These are phyloP conservation scores for Coemansia sp. DNA, from an alignment of 192 early-diverging fungal species.

Conservation along the genomic window DNA sequence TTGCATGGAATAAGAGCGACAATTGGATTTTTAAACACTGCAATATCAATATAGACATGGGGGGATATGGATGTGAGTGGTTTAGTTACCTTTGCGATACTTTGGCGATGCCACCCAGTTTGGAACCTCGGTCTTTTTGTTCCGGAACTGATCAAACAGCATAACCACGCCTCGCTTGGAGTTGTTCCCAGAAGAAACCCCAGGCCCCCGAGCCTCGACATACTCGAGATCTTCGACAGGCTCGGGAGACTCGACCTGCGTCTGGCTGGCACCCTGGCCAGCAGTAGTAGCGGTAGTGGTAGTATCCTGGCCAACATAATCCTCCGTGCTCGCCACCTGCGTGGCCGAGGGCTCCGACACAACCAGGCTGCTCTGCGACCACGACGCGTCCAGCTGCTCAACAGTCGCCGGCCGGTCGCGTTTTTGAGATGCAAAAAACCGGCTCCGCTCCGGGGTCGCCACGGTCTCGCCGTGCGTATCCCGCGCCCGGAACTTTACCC, in stretches of 20 bases:
- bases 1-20: too few relatives aligned
- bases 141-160: constrained; percentile 15
- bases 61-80: not conserved
- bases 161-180: too few relatives aligned
- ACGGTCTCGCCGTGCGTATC: constrained; percentile 7
- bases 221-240: too few relatives aligned
- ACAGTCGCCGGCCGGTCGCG: not conserved
- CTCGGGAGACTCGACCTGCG: too few relatives aligned
- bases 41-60: not conserved
- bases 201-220: too few relatives aligned
- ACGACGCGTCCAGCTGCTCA: too few relatives aligned
- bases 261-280: too few relatives aligned
- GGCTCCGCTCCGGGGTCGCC: constrained; percentile 21
- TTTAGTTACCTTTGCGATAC: constrained; percentile 19
- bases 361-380: too few relatives aligned
- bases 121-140: not conserved
- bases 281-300: too few relatives aligned
- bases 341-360: too few relatives aligned
- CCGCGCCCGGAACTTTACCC: constrained; percentile 27
- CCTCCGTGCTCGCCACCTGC: not conserved
- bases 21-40: not conserved
- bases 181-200: too few relatives aligned
- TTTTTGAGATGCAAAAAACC: constrained; percentile 24
- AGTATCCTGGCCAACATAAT: too few relatives aligned
- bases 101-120: not conserved